Percentiles rank a stretch among this genome's conserved stretches.
phyloP scores from a whole-genome alignment of 2,329 filamentous ascomycete genomes.

The Zasmidium angulare region DNA sequence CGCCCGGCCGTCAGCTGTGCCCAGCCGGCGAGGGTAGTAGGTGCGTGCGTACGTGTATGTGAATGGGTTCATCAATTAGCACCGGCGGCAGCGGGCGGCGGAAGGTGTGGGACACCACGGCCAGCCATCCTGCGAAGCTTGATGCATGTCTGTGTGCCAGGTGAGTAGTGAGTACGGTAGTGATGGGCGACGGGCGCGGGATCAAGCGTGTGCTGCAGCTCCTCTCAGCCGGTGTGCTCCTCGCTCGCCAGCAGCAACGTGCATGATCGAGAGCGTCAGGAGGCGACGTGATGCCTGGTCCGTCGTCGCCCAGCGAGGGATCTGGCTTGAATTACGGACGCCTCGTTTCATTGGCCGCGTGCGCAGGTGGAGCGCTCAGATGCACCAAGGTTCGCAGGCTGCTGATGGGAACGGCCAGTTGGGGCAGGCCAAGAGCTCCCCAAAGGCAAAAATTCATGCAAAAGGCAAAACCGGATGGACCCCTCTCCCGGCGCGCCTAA shows the following conservation, averaged over 20 bases:
- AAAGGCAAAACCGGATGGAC: conserved; percentile 13
- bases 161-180: no score
- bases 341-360: background rate
- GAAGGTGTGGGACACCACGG: background rate
- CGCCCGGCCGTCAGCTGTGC: background rate
- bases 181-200: no score
- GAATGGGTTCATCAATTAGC: background rate
- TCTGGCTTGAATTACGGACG: conserved; percentile 10
- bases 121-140: conserved; percentile 9
- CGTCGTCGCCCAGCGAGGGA: conserved; percentile 10
- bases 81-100: background rate
- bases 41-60: background rate
- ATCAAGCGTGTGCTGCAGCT: conserved; percentile 8
- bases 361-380: background rate
- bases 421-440: background rate
- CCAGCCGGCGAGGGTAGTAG: background rate
- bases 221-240: background rate
- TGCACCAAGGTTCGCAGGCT: conserved; percentile 7
- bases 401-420: conserved; percentile 2
- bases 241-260: conserved; percentile 8
- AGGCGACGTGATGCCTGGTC: conserved; percentile 11
- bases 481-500: conserved; percentile 11
- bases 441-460: conserved; percentile 13
- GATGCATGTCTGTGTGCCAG: background rate
- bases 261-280: conserved; percentile 14